A percentile compares a stretch with the other conserved stretches of the same genome.
Conservation (phyloP, 1,139 yeast genomes). For the Candida mesenterica region DNA sequence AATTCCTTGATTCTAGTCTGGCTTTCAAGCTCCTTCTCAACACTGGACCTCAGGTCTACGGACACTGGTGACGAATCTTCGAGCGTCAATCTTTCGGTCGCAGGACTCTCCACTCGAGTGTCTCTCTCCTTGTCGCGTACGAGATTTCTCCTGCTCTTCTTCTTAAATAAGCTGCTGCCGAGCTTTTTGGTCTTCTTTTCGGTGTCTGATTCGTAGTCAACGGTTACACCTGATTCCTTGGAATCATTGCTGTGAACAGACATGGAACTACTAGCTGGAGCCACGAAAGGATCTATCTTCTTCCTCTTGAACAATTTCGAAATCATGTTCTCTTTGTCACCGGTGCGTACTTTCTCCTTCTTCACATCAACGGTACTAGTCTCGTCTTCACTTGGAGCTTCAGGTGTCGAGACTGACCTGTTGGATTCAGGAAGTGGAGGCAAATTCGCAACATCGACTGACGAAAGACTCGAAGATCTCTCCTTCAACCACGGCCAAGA, state of each 20-base stretch:
- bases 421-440: constrained; percentile 22
- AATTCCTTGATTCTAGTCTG: neutral
- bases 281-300: constrained; percentile 6
- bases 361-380: neutral
- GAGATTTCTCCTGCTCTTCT: constrained; percentile 19
- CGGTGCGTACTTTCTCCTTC: constrained; percentile 4
- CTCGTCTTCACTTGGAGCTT: constrained; percentile 1
- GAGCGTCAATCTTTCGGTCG: constrained; percentile 6
- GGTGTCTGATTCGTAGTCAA: constrained; percentile 32
- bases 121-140: constrained; percentile 1
- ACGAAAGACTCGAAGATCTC: constrained; percentile 31
- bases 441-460: constrained; percentile 22
- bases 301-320: constrained; percentile 46
- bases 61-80: constrained; percentile 6
- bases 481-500: constrained; percentile 45
- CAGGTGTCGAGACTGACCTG: constrained; percentile 38
- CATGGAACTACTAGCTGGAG: constrained; percentile 10
- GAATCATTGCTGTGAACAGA: constrained; percentile 9
- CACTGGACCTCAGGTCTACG: constrained; percentile 6
- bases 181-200: constrained; percentile 19
- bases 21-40: neutral
- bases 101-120: constrained; percentile 4
- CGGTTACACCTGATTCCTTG: constrained; percentile 22
- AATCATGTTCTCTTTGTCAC: constrained; percentile 41
- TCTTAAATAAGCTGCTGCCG: constrained; percentile 25